Evolutionary conservation across 176 grass and related monocot genomes (phyloP), one percentile per base, ranked within the genome.

Genomic region (Carex myosuroides): DNA sequence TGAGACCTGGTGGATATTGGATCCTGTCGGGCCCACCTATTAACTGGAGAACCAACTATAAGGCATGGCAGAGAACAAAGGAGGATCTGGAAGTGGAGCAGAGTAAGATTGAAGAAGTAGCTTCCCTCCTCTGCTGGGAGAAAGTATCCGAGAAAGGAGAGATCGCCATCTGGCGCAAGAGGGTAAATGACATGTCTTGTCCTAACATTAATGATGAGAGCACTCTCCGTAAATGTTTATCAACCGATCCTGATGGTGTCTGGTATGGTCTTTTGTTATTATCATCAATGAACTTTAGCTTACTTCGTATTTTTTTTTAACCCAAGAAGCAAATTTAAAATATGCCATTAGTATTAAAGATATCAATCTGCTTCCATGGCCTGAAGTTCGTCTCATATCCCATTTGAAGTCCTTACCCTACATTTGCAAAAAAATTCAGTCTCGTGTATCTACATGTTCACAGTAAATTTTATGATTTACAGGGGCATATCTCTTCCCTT

Each of bases 1-100:
- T 98, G 86, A 92, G 95, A 73, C 91, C 95, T 88, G 95, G 95
- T 82, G 95, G 95, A 68, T 98, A 93, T 79, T 98, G 92, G 95
- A 90, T 98, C 70, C 87, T 98, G 18, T 98, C 95, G 60, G 95
- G 95, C 44, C 95, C 92, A 79, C 95, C 95, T 35, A 90, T 98
- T 81, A 94, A 94, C 70, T 98, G 92, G 92, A 93, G 91, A 85
- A 84, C 11, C 61, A 90, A 93, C 64, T 93, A 90, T 79, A 92
- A 89, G 82, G 90, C 90, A 46, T 98, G 95, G 95, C 85, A 98
- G 69, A 91, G 92, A 39, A 93, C 92, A 64, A 90, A 88, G 82
- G 22, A 98, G 83, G 95, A 98, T 86, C 90, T 97, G 72, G 83
- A 94, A 70, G 90, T 79, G 8, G 94, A 97, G 75, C 94, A 97